phyloP scores from a whole-genome alignment of 345 rosid species.

The Leavenworthia alabamica region DNA sequence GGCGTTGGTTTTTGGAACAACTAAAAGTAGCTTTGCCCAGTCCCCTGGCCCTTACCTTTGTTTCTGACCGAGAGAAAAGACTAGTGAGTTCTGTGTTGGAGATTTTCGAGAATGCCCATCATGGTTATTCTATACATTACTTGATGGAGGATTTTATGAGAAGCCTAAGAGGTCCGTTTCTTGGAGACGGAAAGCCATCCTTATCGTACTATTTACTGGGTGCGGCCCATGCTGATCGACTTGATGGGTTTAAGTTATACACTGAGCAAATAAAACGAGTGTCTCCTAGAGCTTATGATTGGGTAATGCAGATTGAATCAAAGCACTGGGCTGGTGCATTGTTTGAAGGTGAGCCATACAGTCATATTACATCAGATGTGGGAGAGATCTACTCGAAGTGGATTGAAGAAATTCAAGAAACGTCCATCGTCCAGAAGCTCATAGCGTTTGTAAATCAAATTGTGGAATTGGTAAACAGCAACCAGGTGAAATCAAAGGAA shows the following conservation, averaged over 20 bases:
- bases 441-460: conserved; percentile 43
- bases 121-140: conserved; percentile 69
- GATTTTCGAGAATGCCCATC: conserved; percentile 57
- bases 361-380: conserved; percentile 50
- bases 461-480: conserved; percentile 47
- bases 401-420: conserved; percentile 68
- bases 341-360: conserved; percentile 71
- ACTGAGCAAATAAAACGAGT: conserved; percentile 56
- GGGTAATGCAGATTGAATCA: conserved; percentile 68
- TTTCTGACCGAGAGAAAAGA: conserved; percentile 71
- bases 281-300: conserved; percentile 68
- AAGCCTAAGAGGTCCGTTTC: conserved; percentile 68
- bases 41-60: conserved; percentile 55
- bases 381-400: conserved; percentile 56
- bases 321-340: conserved; percentile 60
- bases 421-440: conserved; percentile 60
- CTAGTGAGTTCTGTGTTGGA: conserved; percentile 49
- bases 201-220: conserved; percentile 55
- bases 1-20: conserved; percentile 85
- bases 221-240: conserved; percentile 69
- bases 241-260: conserved; percentile 46
- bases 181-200: conserved; percentile 72
- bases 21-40: conserved; percentile 49
- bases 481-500: conserved; percentile 37
- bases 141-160: conserved; percentile 67